Evolutionary conservation across 2,329 filamentous ascomycete species (phyloP), one percentile per base, ranked within the genome.

Genomic region (Exophiala alcalophila): DNA sequence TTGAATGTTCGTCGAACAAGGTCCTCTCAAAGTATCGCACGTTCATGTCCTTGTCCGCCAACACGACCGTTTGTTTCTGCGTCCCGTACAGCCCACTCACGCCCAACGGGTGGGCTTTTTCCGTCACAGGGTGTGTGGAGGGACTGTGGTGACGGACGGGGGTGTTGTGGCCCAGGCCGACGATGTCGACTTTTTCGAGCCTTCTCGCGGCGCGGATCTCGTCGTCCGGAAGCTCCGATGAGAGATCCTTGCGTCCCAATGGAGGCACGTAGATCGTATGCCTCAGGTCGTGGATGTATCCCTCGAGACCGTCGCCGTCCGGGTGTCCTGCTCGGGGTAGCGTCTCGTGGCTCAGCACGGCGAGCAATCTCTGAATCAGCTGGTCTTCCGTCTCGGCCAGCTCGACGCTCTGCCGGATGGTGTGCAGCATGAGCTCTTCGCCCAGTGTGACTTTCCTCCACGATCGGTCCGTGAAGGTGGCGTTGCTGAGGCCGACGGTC

Each of bases 11-110:
- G 54, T 80, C 76, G 55, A 72, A 81, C 14, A 83, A 58, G 12
- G 78, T 81, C 42, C 79, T 66, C 60, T 84, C 80, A 23, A 81
- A 68, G 54, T 77, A 83, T n/a, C 70, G 75, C 24, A 80, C 70
- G 39, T 70, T 68, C 2, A 77, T 77, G n/a, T 71, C 56, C 20
- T 64, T 62, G 53, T 73, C 66, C 14, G 81, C 77, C 10, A 84
- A 60, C 2, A 83, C 65, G 5, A 83, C 64, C 1, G 76, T 80
- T 58, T 83, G 79, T 60, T 79, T 80, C 57, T 81, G 77, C 2
- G 80, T 84, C 0, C 80, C 80, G 57, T 84, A 84, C 5, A 72
- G 62, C 0, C 74, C 76, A 42, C 64, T 67, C 35, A 62, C 50
- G 57, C 73, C 64, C 52, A 63, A 51, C 57, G 58, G 47, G 5